Conservation (phyloP, 441 rosid genomes). For the Melastoma candidum region DNA sequence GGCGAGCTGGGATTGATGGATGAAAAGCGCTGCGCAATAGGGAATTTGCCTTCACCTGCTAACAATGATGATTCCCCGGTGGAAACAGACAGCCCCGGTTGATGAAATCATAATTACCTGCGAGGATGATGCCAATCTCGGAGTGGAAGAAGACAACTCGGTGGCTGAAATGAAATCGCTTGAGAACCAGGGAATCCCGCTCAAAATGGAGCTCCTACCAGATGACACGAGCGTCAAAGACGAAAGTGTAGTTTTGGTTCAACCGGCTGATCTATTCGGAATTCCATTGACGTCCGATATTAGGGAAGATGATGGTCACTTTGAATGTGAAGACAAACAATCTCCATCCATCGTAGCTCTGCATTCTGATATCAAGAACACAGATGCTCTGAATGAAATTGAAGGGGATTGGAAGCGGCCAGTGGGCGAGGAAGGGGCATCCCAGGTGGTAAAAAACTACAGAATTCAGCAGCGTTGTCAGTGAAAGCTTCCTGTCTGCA, state of each 20-base stretch:
- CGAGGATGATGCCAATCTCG: no score
- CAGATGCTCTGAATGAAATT: constrained; percentile 1
- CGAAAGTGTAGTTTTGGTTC: no score
- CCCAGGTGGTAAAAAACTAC: constrained; percentile 12
- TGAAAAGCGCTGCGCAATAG: constrained; percentile 9
- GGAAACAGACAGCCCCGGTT: not conserved
- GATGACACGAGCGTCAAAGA: no score
- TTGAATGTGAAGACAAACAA: constrained; percentile 6
- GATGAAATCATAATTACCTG: not conserved
- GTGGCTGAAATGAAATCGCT: no score
- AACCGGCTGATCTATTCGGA: no score
- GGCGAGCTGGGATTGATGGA: constrained; percentile 1
- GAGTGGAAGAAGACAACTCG: no score
- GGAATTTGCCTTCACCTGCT: constrained; percentile 3
- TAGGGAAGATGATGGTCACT: no score
- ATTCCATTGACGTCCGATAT: no score
- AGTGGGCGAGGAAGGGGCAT: constrained; percentile 5
- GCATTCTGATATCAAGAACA: constrained; percentile 7
- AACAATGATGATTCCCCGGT: constrained; percentile 17
- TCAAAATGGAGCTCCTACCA: no score
- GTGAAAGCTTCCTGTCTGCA: constrained; percentile 14
- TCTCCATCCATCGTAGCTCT: constrained; percentile 11
- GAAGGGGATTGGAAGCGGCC: constrained; percentile 10
- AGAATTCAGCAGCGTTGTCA: constrained; percentile 12
- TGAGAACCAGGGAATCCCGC: no score